Conservation (phyloP, 2,329 filamentous ascomycete genomes). For the Fusarium armeniacum region DNA sequence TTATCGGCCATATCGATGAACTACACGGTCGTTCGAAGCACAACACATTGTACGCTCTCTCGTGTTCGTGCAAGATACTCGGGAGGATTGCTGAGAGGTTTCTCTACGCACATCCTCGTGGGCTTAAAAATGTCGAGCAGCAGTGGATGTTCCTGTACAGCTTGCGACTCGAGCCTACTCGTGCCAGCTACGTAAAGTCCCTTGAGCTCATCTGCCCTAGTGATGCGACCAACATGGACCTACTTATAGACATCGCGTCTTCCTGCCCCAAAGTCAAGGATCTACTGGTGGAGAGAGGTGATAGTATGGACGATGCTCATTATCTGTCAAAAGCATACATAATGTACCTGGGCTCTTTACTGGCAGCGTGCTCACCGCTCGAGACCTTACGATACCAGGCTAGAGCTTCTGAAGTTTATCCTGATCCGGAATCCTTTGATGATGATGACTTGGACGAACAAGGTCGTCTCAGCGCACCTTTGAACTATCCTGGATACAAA, state of each 20-base stretch:
- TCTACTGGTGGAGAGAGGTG: not conserved
- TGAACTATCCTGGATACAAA: not conserved
- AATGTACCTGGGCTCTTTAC: not conserved
- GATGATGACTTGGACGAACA: not conserved
- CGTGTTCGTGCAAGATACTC: not conserved
- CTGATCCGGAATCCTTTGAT: not conserved
- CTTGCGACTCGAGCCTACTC: not conserved
- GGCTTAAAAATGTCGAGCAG: not conserved
- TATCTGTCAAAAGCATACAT: not conserved
- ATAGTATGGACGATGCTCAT: not conserved
- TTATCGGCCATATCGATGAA: not conserved
- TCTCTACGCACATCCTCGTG: not conserved
- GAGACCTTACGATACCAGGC: not conserved
- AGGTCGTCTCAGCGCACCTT: not conserved
- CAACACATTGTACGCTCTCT: conserved; percentile 8
- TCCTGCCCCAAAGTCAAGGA: not conserved
- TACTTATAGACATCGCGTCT: not conserved
- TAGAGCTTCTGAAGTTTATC: not conserved
- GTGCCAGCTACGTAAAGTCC: not conserved
- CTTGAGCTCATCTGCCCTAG: not conserved
- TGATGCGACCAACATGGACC: not conserved
- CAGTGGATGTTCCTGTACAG: conserved; percentile 12
- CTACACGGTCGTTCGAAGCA: not conserved
- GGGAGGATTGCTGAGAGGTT: not conserved
- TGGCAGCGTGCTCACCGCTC: not conserved